A percentile compares a stretch with the other conserved stretches of the same genome.
phyloP scores from a whole-genome alignment of 169 alveolate species.

The Theileria orientalis region DNA sequence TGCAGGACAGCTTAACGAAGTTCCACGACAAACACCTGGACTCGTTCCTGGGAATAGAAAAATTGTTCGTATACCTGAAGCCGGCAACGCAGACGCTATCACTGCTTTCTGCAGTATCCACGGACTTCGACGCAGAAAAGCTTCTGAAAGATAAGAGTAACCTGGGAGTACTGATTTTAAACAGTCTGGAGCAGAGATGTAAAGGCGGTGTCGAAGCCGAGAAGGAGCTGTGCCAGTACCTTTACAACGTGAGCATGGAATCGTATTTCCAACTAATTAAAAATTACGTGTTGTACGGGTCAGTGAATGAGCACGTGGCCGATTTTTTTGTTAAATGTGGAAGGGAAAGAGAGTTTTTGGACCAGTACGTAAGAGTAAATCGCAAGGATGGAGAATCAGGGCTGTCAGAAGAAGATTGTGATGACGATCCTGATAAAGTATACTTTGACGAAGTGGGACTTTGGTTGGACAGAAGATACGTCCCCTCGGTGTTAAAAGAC shows the following conservation, averaged over 20 bases:
- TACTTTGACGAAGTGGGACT: too few species aligned
- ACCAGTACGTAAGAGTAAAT: not conserved
- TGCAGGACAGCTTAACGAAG: constrained; percentile 46
- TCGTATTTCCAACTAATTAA: not conserved
- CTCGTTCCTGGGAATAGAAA: constrained; percentile 36
- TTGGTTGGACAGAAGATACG: constrained; percentile 1
- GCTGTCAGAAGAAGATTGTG: not conserved
- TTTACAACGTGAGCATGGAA: not conserved
- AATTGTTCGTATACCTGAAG: constrained; percentile 30
- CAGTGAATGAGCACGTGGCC: not conserved
- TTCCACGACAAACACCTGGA: constrained; percentile 38
- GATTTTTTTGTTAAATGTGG: not conserved
- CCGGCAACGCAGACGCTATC: constrained; percentile 51
- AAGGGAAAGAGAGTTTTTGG: not conserved
- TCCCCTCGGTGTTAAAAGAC: not conserved
- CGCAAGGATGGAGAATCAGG: not conserved
- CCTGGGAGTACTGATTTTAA: not conserved
- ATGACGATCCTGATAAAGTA: not conserved
- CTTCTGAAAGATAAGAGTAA: not conserved
- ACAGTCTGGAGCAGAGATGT: not conserved
- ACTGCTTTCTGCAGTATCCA: constrained; percentile 5
- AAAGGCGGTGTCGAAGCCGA: not conserved
- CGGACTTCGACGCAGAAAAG: not conserved
- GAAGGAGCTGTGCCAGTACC: not conserved
- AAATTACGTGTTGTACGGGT: not conserved